These are phyloP conservation scores for Venturia carpophila DNA, from an alignment of 2,329 filamentous ascomycete species.

Conservation along the genomic window DNA sequence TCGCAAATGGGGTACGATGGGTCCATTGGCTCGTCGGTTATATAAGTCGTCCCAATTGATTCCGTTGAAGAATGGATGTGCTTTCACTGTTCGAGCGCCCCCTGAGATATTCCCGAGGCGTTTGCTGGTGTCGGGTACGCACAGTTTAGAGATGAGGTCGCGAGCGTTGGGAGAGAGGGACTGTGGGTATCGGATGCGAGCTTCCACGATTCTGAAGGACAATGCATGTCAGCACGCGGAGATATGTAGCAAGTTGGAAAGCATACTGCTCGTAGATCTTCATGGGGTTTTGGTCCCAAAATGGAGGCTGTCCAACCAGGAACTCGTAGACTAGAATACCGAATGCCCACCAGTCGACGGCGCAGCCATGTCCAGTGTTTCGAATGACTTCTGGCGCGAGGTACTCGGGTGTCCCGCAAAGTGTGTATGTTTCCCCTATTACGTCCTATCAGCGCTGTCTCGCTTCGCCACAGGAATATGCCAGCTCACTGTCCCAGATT, in stretches of 20 bases:
- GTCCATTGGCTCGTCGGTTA: slow-evolving; percentile 55
- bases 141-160: slow-evolving; percentile 67
- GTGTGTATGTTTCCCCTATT: slow-evolving; percentile 65
- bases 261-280: slow-evolving; percentile 68
- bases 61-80: slow-evolving; percentile 65
- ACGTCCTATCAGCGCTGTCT: neutral
- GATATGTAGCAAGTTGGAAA: neutral
- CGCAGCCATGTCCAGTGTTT: slow-evolving; percentile 65
- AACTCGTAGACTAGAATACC: slow-evolving; percentile 81
- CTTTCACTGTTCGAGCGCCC: slow-evolving; percentile 63
- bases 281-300: slow-evolving; percentile 80
- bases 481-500: slow-evolving; percentile 48
- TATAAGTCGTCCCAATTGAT: slow-evolving; percentile 69
- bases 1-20: slow-evolving; percentile 67
- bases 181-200: slow-evolving; percentile 65
- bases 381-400: slow-evolving; percentile 78
- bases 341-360: slow-evolving; percentile 83
- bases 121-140: slow-evolving; percentile 69
- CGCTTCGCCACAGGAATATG: neutral
- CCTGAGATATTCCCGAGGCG: slow-evolving; percentile 72
- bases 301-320: slow-evolving; percentile 74
- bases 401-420: slow-evolving; percentile 79
- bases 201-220: slow-evolving; percentile 62
- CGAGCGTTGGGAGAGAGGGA: slow-evolving; percentile 61
- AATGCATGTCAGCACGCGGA: neutral